Conservation (phyloP, 768 basidiomycete species). For the Kwoniella sp. region DNA sequence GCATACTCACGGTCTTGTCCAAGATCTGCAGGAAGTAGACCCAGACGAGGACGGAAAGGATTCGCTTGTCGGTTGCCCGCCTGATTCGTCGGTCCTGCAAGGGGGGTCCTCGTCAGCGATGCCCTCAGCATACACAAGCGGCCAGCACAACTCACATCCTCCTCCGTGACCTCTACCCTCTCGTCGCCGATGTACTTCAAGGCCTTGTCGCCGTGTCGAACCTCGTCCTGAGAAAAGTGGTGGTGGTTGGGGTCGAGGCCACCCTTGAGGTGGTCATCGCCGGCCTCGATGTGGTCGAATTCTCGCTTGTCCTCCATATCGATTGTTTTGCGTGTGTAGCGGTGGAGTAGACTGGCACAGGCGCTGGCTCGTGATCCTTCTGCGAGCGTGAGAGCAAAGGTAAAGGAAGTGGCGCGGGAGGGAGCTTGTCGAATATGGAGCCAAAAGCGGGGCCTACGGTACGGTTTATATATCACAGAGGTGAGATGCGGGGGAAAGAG, state of each 20-base stretch:
- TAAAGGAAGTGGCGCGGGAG: too few species aligned
- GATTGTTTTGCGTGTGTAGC: too few species aligned
- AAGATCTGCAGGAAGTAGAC: slow-evolving; percentile 48
- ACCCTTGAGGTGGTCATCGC: slow-evolving; percentile 6
- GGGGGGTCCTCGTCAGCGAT: neutral
- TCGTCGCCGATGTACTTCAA: slow-evolving; percentile 33
- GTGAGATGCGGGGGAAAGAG: too few species aligned
- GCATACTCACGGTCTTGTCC: slow-evolving; percentile 24
- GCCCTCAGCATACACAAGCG: too few species aligned
- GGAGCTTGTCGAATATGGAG: too few species aligned
- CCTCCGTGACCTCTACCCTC: slow-evolving; percentile 37
- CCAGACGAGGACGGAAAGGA: slow-evolving; percentile 42
- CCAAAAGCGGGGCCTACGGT: too few species aligned
- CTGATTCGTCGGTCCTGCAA: slow-evolving; percentile 28
- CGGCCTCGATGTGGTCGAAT: slow-evolving; percentile 13
- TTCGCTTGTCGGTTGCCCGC: slow-evolving; percentile 41
- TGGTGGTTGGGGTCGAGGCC: slow-evolving; percentile 1
- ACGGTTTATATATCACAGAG: too few species aligned
- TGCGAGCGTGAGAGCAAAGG: too few species aligned
- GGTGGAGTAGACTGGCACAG: too few species aligned
- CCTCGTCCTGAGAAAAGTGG: slow-evolving; percentile 12
- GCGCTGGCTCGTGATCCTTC: too few species aligned
- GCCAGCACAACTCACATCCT: slow-evolving; percentile 34
- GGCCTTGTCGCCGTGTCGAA: slow-evolving; percentile 34
- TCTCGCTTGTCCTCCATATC: slow-evolving; percentile 18